Base-by-base conservation (phyloP, 129 eudicot genomes). In the Flaveria brownii region DNA sequence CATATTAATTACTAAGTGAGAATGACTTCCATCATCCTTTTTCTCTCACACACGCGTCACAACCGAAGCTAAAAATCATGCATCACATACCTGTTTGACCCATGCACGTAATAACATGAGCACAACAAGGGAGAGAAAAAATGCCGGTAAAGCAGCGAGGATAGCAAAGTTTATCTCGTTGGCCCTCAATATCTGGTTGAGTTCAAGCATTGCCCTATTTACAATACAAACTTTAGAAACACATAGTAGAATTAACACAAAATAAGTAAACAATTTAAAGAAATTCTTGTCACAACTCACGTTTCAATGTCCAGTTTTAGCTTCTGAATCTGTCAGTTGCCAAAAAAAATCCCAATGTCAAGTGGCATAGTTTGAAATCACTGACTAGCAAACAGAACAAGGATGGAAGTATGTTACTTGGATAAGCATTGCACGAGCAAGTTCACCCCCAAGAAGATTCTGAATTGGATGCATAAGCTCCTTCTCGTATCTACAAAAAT, bases 91-190 rank as follows among this genome's bases (percentile, higher is more conserved):
- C 96, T 85, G 88, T 69, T 85, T 91, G 20, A 91, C 77, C 99
- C 99, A 91, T 70, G 99, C 91, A 41, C 97, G 97, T 80, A 91
- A 78, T 78, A 91, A 68, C 92, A 87, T 87, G 80, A 88, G 81
- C 50, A 87, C 72, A 72, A 68, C 54, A 41, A 94, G 82, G 77
- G 93, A 86, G 67, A 94, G 82, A 80, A 87, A 82, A 79, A 94
- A 91, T 65, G 99, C 99, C 68, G 99, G 99, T 72, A 94, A 85
- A 55, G 99, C 99, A 79, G 99, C 99, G 73, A 94, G 82, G 70
- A 94, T 84, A 49, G 99, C 99, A 75, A 94, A 94, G 82, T 94
- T 94, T 72, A 94, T 94, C 78, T 94, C 99, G 71, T 94, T 94
- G 60, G 99, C 99, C 87, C 90, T 87, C 50, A 94, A 86, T 82